Evolutionary conservation across 306 rosid genomes (phyloP), one percentile per base, ranked within the genome.

Genomic region (Vigna radiata): DNA sequence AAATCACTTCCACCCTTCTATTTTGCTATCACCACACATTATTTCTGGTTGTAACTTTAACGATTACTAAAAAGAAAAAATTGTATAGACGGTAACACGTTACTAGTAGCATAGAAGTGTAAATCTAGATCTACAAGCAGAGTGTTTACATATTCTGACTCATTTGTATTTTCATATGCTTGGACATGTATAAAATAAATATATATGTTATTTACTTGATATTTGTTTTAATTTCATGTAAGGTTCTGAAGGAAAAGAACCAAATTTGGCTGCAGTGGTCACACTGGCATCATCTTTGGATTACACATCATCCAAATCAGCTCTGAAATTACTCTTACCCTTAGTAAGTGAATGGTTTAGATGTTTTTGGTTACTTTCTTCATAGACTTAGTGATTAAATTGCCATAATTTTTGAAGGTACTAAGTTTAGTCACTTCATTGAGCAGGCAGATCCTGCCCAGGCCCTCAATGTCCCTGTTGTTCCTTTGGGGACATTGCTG

Each of bases 381-480:
- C 48, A 60, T 41, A 71, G 27, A 11, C 74, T 54, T 44, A 48
- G 55, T 15, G 55, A 75, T 66, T 77, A 76, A 63, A 69, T 52
- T 73, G 43, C 39, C 78, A 77, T 47, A 62, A 74, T 56, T 50
- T 54, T 9, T 82, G 72, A 16, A 25, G 60, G 70, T 55, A 47
- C 72, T 92, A 50, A 89, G 53, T 79, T 53, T 19, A 80, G 77
- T 67, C 69, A 60, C 52, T 75, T 94, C 70, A 29, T 62, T 79
- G 12, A 80, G 83, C 94, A 96, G 99, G 99, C 98, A 58, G 99
- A 96, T 82, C 99, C 99, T 15, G 99, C 99, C 12, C 93, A 96
- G 88, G 99, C 92, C 79, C 89, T 96, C 74, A 96, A 87, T 77
- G 96, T 96, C 63, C 99, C 98, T 71, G 93, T 85, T 78, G 90